Evolutionary conservation across 495 filamentous ascomycete species (phyloP).

Genomic region (Penicillium flavigenum): DNA sequence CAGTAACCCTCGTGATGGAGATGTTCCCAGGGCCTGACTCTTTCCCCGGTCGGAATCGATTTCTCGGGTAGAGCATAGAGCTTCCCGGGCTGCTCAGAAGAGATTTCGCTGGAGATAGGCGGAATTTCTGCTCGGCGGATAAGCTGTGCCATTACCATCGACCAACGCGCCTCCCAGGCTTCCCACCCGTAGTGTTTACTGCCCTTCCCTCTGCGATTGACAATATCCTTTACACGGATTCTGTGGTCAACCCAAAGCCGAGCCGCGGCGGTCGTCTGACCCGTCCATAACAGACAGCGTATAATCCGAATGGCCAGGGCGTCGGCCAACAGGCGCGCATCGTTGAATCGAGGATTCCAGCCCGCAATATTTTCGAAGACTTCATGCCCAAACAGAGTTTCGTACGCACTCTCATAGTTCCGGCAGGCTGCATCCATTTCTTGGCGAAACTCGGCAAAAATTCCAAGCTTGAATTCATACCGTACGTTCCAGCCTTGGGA

Average conservation of each 20-base stretch:
- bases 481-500: constrained; percentile 84
- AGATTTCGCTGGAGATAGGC: constrained; percentile 29
- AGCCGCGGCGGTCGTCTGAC: constrained; percentile 70
- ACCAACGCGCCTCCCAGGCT: constrained; percentile 85
- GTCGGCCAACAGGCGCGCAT: constrained; percentile 79
- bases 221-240: constrained; percentile 64
- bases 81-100: constrained; percentile 18
- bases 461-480: constrained; percentile 88
- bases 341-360: constrained; percentile 84
- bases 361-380: constrained; percentile 82
- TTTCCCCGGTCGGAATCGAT: constrained; percentile 58
- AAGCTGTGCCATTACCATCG: constrained; percentile 74
- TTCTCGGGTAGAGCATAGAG: constrained; percentile 63
- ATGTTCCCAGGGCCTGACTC: constrained; percentile 71
- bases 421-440: constrained; percentile 83
- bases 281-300: constrained; percentile 73
- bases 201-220: constrained; percentile 80
- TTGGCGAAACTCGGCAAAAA: constrained; percentile 86
- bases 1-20: constrained; percentile 90
- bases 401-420: constrained; percentile 82
- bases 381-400: constrained; percentile 72
- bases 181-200: constrained; percentile 82
- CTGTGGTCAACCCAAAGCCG: constrained; percentile 75
- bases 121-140: constrained; percentile 61
- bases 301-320: constrained; percentile 73